Evolutionary conservation across 805 yeast species (phyloP), one percentile per base, ranked within the genome.

Genomic region (Hanseniaspora vineae): DNA sequence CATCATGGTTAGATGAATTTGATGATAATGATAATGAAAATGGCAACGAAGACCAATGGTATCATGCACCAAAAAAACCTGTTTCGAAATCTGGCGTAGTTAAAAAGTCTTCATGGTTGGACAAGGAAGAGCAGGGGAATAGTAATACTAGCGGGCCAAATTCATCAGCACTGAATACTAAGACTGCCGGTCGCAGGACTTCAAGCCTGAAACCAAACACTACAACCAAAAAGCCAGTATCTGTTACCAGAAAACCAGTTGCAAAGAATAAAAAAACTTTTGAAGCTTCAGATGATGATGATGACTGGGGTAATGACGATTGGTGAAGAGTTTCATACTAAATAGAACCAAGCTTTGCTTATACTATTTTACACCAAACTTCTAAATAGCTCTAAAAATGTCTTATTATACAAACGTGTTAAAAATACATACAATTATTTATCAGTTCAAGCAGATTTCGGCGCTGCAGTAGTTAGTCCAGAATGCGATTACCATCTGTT

Each of bases 401-500:
- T 19, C 44, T 20, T 17, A 12, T 37, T 15, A 20, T 23, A 23
- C 29, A 23, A 23, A 23, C 29, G 29, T 4, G 29, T 23, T 23
- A 23, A 23, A 23, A 23, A 44, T 44, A 35, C 33, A 44, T 33
- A 52, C 32, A 14, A 42, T 33, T 44, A 35, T 12, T 29, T 29
- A 33, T 39, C 19, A n/a, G 39, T 40, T 35, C 47, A 47, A 12
- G 20, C 17, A 15, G 12, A 39, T 39, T 11, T 17, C 42, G 19
- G 19, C 18, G 17, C 17, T 10, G 19, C 14, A 29, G 31, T 14
- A 18, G 9, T 23, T 31, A 14, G 33, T 23, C 6, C 44, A 33
- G 19, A 33, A 29, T 15, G 31, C 31, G 45, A 52, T 57, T 60
- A 62, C 57, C 60, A 58, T 52, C 68, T 58, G 54, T 59, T 51